Conservation (phyloP, 768 basidiomycete species). For the Fomitopsis pulvina region DNA sequence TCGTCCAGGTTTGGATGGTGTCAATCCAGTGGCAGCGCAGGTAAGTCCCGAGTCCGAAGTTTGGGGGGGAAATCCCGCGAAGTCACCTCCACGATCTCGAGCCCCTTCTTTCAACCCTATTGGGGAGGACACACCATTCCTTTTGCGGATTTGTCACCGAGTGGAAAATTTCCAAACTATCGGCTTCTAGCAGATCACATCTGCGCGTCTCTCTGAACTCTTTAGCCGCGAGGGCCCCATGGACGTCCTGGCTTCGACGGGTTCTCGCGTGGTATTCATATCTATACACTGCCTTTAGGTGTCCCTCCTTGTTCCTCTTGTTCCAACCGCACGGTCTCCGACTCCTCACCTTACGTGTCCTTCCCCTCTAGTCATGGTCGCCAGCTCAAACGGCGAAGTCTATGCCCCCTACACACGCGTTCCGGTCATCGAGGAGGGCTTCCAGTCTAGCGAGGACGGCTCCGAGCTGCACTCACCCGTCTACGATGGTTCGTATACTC, state of each 20-base stretch:
- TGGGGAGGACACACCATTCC: neutral
- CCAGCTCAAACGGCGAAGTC: slow-evolving; percentile 45
- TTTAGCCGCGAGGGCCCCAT: slow-evolving; percentile 19
- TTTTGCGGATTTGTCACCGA: slow-evolving; percentile 18
- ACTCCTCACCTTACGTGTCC: slow-evolving; percentile 17
- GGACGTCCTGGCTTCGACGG: slow-evolving; percentile 23
- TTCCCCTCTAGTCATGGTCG: slow-evolving; percentile 43
- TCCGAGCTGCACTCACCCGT: slow-evolving; percentile 72
- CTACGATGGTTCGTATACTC: slow-evolving; percentile 46
- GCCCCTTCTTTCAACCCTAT: neutral
- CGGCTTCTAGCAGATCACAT: slow-evolving; percentile 24
- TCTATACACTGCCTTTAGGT: slow-evolving; percentile 20
- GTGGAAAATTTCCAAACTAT: slow-evolving; percentile 12
- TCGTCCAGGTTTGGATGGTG: neutral
- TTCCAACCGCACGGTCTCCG: slow-evolving; percentile 19
- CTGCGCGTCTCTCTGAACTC: slow-evolving; percentile 18
- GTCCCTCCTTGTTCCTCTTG: slow-evolving; percentile 24
- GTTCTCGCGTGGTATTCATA: slow-evolving; percentile 27
- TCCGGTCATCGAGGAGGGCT: slow-evolving; percentile 55
- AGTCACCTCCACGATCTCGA: neutral
- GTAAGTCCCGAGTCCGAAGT: slow-evolving; percentile 5
- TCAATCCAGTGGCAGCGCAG: neutral
- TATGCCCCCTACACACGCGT: slow-evolving; percentile 49
- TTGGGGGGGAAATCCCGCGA: slow-evolving; percentile 1
- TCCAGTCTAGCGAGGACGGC: slow-evolving; percentile 69